Base-by-base conservation (phyloP, 768 basidiomycete genomes). In the Vararia minispora region DNA sequence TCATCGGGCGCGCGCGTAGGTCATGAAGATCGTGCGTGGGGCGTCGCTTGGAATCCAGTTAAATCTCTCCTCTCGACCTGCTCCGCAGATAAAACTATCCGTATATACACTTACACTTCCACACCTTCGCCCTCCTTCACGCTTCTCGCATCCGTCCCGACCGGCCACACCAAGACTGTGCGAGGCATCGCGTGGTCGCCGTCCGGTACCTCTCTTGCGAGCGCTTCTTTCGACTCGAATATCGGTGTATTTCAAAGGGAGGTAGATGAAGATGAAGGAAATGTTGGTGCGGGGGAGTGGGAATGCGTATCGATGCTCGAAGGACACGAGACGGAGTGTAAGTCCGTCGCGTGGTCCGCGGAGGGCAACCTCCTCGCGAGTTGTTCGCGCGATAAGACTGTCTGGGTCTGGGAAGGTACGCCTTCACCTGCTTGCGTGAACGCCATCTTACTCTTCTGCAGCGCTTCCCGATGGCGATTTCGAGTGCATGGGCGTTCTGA, bases 331-430 rank as follows among this genome's bases (percentile, higher is more conserved):
- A 91, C 80, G 8, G 94, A 99, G 56, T 97, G 92, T 65, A 98
- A 98, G 58, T 35, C 52, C 40, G 50, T 55, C 14, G 46, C 51
- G 80, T 56, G 54, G 41, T 56, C 53, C 9, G 30, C 35, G 11
- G 41, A 41, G 17, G 54, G 74, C 1, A 79, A 71, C 2, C 59
- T 95, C 18, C 65, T 99, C n/a, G 95, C 94, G 7, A 91, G 83
- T 44, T 97, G 92, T 54, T 85, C 86, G 48, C 68, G 95, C 42
- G 95, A 98, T 62, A 99, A 98, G 64, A 88, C 89, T 5, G 91
- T 98, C 0, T 98, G 95, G 95, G 74, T 99, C 25, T 99, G 95
- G 94, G 94, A 97, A 70, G 89, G 92, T 83, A 53, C 51, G 63
- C 51, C 35, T 44, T 31, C 22, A 22, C 26, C 17, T 23, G 23